Conservation (phyloP, 2,329 filamentous ascomycete genomes). For the Fusarium verrucosum region DNA sequence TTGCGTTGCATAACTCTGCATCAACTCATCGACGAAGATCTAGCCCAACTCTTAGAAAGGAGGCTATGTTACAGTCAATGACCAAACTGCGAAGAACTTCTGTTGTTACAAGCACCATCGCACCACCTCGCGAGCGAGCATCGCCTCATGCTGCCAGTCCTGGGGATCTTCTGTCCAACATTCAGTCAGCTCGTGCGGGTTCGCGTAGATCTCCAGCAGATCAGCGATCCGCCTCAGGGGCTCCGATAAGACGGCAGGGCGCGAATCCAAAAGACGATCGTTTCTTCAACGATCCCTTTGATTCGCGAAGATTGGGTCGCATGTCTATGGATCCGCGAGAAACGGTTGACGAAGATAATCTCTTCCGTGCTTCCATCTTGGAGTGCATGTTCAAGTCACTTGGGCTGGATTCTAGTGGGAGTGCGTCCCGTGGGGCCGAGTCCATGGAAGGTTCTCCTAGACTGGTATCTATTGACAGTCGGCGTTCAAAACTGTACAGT, state of each 20-base stretch:
- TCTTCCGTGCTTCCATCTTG: slow-evolving; percentile 89
- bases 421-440: slow-evolving; percentile 70
- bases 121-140: slow-evolving; percentile 53
- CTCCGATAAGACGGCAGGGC: slow-evolving; percentile 48
- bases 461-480: slow-evolving; percentile 83
- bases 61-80: slow-evolving; percentile 77
- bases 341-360: slow-evolving; percentile 83
- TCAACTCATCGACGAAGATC: slow-evolving; percentile 74
- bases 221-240: slow-evolving; percentile 20
- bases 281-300: slow-evolving; percentile 66
- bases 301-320: slow-evolving; percentile 59
- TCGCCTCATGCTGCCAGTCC: slow-evolving; percentile 66
- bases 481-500: slow-evolving; percentile 77
- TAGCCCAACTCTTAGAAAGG: slow-evolving; percentile 79
- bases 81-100: slow-evolving; percentile 58
- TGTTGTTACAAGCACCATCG: slow-evolving; percentile 53
- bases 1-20: slow-evolving; percentile 87
- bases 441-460: slow-evolving; percentile 88
- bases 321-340: slow-evolving; percentile 75
- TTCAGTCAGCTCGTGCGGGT: slow-evolving; percentile 72
- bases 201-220: slow-evolving; percentile 53
- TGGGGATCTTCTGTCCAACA: slow-evolving; percentile 83
- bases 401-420: slow-evolving; percentile 76
- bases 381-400: slow-evolving; percentile 97
- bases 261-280: slow-evolving; percentile 60